Percentiles rank a stretch among this genome's conserved stretches.
Evolutionary conservation across 805 yeast species (phyloP).

Genomic region (Barnettozyma pratensis): DNA sequence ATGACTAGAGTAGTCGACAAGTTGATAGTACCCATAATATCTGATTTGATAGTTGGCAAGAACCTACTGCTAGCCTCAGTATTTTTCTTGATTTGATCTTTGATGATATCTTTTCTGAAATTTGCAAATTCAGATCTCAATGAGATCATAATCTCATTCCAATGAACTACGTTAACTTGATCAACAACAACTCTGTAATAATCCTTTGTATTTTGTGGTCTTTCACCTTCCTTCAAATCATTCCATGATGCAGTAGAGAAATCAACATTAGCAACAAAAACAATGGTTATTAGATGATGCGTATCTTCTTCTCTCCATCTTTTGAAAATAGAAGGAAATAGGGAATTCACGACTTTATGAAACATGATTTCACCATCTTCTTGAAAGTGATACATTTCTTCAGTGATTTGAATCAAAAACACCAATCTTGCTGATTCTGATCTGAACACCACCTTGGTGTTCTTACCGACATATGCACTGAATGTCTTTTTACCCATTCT

Average conservation of each 20-base stretch:
- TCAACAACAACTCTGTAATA: conserved; percentile 93
- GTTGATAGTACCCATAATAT: conserved; percentile 80
- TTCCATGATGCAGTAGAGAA: conserved; percentile 43
- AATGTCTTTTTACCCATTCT: conserved; percentile 63
- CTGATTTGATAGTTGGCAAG: conserved; percentile 86
- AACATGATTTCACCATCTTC: conserved; percentile 94
- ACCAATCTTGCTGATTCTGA: conserved; percentile 86
- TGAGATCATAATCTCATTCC: conserved; percentile 91
- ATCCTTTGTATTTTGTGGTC: conserved; percentile 63
- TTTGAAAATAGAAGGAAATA: conserved; percentile 83
- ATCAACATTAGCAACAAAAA: conserved; percentile 78
- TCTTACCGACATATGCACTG: conserved; percentile 69
- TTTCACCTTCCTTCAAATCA: conserved; percentile 64
- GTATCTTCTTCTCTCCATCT: conserved; percentile 84
- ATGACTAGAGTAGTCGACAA: conserved; percentile 73
- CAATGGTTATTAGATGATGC: conserved; percentile 87
- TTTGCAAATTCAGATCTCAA: conserved; percentile 79
- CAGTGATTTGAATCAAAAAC: conserved; percentile 80
- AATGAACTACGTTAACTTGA: conserved; percentile 79
- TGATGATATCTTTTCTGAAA: conserved; percentile 68
- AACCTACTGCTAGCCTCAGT: conserved; percentile 41
- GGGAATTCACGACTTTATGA: conserved; percentile 85
- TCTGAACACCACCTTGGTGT: conserved; percentile 79
- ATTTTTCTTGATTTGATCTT: conserved; percentile 33
- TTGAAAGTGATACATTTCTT: conserved; percentile 98